Evolutionary conservation across 2,329 filamentous ascomycete genomes (phyloP).

Genomic region (Diaporthe nobilis): DNA sequence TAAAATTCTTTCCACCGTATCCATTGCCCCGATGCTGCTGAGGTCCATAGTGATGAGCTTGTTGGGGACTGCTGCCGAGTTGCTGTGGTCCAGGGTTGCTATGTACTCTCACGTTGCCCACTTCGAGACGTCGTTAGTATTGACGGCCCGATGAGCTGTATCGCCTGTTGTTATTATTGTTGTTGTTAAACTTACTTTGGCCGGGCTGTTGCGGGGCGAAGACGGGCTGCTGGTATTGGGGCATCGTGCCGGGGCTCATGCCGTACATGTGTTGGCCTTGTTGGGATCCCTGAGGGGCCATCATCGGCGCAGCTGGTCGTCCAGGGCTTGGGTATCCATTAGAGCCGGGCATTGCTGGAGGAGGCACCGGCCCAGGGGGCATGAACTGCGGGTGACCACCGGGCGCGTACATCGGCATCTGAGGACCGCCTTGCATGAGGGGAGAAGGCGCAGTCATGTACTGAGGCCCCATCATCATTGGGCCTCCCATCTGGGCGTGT

Average conservation of each 20-base stretch:
- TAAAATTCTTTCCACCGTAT: constrained; percentile 65
- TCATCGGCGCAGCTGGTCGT: constrained; percentile 84
- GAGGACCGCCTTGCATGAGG: constrained; percentile 76
- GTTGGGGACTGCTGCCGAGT: constrained; percentile 76
- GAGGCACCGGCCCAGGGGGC: constrained; percentile 67
- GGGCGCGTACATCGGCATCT: constrained; percentile 84
- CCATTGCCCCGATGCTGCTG: constrained; percentile 71
- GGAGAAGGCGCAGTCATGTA: constrained; percentile 82
- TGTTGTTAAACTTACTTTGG: constrained; percentile 74
- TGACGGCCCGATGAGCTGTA: constrained; percentile 43
- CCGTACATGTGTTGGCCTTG: constrained; percentile 86
- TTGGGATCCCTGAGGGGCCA: constrained; percentile 95
- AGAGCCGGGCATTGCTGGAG: constrained; percentile 73
- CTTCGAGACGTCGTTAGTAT: constrained; percentile 61
- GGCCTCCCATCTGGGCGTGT: constrained; percentile 77
- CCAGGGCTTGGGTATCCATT: constrained; percentile 92
- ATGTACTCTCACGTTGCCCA: constrained; percentile 74
- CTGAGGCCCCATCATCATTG: constrained; percentile 91
- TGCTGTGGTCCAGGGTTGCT: constrained; percentile 72
- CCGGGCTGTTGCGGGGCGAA: constrained; percentile 79
- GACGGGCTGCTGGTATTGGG: constrained; percentile 78
- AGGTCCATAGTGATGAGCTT: constrained; percentile 73
- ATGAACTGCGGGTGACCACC: constrained; percentile 75
- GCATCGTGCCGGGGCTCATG: constrained; percentile 78
- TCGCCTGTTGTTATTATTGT: constrained; percentile 42